Conservation (phyloP, 331 rosid genomes). For the Prunus yedoensis region DNA sequence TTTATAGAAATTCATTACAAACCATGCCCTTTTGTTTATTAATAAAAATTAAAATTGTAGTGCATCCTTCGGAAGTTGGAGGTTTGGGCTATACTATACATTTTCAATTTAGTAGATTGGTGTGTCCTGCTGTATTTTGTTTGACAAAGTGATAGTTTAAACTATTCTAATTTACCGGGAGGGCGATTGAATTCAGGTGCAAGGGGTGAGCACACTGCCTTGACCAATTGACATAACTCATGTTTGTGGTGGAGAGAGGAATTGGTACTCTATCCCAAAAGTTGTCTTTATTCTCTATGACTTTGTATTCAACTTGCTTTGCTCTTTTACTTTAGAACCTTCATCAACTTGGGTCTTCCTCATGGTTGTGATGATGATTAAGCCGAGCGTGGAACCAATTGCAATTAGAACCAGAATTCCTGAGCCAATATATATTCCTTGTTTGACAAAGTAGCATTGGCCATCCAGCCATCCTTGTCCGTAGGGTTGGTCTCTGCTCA, state of each 20-base stretch:
- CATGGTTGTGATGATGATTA: slow-evolving; percentile 34
- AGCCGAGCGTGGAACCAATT: slow-evolving; percentile 41
- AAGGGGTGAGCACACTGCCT: too few relatives aligned
- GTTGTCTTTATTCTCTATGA: neutral
- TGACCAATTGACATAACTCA: too few relatives aligned
- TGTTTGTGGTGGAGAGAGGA: too few relatives aligned
- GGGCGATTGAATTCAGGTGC: too few relatives aligned
- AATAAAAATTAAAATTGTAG: too few relatives aligned
- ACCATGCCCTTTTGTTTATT: neutral
- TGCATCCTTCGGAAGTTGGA: neutral
- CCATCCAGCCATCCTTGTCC: slow-evolving; percentile 86
- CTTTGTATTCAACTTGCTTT: slow-evolving; percentile 16
- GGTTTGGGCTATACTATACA: neutral
- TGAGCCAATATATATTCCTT: slow-evolving; percentile 54
- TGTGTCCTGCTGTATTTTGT: too few relatives aligned
- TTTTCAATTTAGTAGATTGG: neutral
- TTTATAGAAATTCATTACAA: neutral
- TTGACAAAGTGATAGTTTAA: too few relatives aligned
- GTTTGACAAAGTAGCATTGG: slow-evolving; percentile 72
- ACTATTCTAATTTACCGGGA: too few relatives aligned
- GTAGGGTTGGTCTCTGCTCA: slow-evolving; percentile 68
- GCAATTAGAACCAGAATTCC: slow-evolving; percentile 53
- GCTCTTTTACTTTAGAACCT: neutral
- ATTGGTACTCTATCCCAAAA: too few relatives aligned
- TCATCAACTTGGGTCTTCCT: slow-evolving; percentile 35